Evolutionary conservation across 2,329 filamentous ascomycete species (phyloP).

Genomic region (Venturia aucupariae): DNA sequence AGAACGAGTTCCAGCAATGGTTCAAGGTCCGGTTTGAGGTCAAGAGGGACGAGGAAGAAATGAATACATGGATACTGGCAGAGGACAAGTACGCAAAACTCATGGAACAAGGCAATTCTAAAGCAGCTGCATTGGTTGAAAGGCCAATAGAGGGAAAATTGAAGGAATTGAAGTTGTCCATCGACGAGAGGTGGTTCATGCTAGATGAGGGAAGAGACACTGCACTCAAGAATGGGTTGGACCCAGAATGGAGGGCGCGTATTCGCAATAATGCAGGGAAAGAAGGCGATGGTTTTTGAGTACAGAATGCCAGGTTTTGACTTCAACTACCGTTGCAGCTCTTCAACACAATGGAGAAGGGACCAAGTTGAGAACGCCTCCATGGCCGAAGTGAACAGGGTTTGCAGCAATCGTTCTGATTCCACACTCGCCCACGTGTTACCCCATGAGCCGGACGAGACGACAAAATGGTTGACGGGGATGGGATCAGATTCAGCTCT

Average conservation of each 20-base stretch:
- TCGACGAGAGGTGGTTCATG: constrained; percentile 34
- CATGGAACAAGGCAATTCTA: constrained; percentile 27
- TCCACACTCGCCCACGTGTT: constrained; percentile 39
- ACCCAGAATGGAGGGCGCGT: constrained; percentile 42
- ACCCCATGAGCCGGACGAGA: constrained; percentile 41
- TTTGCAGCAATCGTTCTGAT: constrained; percentile 48
- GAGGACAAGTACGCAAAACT: constrained; percentile 28
- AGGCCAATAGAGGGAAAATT: constrained; percentile 34
- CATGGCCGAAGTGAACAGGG: constrained; percentile 43
- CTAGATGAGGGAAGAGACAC: constrained; percentile 33
- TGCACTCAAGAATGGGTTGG: constrained; percentile 42
- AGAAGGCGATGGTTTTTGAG: constrained; percentile 46
- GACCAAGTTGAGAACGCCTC: constrained; percentile 36
- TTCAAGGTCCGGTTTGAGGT: constrained; percentile 37
- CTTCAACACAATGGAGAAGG: too few species aligned
- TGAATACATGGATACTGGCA: constrained; percentile 34
- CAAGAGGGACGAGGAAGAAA: constrained; percentile 31
- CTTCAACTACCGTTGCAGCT: too few species aligned
- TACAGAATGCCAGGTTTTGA: not conserved
- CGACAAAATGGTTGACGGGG: constrained; percentile 46
- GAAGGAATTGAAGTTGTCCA: constrained; percentile 33
- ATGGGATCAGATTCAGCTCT: constrained; percentile 49
- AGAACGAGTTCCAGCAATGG: constrained; percentile 40
- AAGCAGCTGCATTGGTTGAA: constrained; percentile 25
- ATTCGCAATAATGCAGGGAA: constrained; percentile 47